Evolutionary conservation across 177 flowering plant species (phyloP).

Genomic region (Telopea speciosissima): DNA sequence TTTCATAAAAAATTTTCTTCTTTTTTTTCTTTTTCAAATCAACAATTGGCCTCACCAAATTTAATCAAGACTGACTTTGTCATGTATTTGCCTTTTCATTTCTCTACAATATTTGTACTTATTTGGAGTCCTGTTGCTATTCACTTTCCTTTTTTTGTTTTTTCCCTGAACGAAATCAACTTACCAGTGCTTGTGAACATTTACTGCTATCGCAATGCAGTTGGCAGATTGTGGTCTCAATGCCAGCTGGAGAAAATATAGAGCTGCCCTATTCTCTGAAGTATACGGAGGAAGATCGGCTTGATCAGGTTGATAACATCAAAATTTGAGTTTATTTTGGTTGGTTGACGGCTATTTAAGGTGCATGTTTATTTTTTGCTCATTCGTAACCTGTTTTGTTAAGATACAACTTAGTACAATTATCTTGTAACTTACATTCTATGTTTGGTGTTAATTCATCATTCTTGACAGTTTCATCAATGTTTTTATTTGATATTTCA

Average conservation of each 20-base stretch:
- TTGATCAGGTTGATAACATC: constrained; percentile 49
- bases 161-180: no score
- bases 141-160: no score
- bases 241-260: constrained; percentile 58
- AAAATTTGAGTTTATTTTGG: background rate
- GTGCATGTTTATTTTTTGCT: background rate
- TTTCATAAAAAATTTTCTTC: no score
- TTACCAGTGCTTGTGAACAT: constrained; percentile 3
- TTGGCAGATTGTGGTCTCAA: constrained; percentile 67
- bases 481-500: no score
- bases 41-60: no score
- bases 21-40: no score
- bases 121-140: no score
- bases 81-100: no score
- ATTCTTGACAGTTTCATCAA: background rate
- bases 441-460: background rate
- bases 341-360: no score
- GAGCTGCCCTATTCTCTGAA: constrained; percentile 68
- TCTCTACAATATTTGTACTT: no score
- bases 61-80: no score
- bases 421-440: background rate
- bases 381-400: background rate
- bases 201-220: constrained; percentile 38
- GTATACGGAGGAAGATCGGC: constrained; percentile 42
- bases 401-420: background rate